phyloP scores from a whole-genome alignment of 1,284 basidiomycete genomes.

The Ceratobasidium sp. region DNA sequence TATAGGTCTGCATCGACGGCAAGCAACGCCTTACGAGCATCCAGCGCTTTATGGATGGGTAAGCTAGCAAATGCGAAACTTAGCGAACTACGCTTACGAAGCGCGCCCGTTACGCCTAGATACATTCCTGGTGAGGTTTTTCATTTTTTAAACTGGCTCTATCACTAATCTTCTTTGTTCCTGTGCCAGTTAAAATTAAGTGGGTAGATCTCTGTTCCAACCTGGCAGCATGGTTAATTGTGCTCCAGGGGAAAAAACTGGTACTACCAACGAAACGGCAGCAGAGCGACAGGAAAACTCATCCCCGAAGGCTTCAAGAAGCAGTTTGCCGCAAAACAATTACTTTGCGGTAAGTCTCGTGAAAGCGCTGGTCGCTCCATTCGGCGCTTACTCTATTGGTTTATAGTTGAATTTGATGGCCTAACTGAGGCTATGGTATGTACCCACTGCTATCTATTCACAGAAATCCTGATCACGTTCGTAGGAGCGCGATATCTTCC shows the following conservation, averaged over 20 bases:
- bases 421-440: slow-evolving; percentile 18
- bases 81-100: neutral
- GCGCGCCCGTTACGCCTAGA: neutral
- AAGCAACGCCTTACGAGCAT: slow-evolving; percentile 45
- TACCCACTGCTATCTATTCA: neutral
- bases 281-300: neutral
- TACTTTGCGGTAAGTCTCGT: slow-evolving; percentile 23
- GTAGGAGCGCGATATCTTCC: slow-evolving; percentile 42
- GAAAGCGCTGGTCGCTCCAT: neutral
- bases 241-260: slow-evolving; percentile 11
- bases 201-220: neutral
- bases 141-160: neutral
- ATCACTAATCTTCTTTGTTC: neutral
- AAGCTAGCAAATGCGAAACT: neutral
- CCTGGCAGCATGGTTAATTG: neutral
- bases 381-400: neutral
- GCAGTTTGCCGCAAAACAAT: slow-evolving; percentile 33
- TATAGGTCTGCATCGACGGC: slow-evolving; percentile 41
- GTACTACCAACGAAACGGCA: slow-evolving; percentile 16
- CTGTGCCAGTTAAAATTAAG: slow-evolving; percentile 24
- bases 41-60: slow-evolving; percentile 41
- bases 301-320: slow-evolving; percentile 32
- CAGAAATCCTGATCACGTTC: neutral
- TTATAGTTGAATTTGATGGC: slow-evolving; percentile 29
- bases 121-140: slow-evolving; percentile 32